Evolutionary conservation across 2,329 filamentous ascomycete genomes (phyloP).

Genomic region (Nakataea oryzae): DNA sequence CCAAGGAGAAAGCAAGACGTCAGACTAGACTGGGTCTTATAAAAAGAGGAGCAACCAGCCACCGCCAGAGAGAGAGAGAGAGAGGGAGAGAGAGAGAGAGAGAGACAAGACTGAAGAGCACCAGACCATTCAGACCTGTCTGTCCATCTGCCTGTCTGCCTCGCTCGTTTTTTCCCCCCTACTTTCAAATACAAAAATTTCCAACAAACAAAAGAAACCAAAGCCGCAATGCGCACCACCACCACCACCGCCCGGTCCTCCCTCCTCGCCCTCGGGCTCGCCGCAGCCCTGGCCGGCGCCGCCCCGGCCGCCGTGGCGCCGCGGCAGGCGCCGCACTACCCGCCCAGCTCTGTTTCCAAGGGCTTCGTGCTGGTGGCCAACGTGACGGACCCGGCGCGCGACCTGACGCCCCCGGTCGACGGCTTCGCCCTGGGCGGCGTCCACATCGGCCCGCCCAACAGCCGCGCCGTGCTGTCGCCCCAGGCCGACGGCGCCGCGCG

Average conservation of each 20-base stretch:
- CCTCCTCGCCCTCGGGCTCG: not conserved
- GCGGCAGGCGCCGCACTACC: not conserved
- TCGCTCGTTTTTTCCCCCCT: too few species aligned
- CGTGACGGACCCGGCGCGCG: conserved; percentile 26
- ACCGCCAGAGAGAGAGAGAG: too few species aligned
- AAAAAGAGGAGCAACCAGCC: too few species aligned
- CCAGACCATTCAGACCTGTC: too few species aligned
- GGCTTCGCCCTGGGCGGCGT: conserved; percentile 26
- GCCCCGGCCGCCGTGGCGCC: not conserved
- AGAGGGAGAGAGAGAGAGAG: too few species aligned
- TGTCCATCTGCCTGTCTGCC: too few species aligned
- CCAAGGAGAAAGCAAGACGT: too few species aligned
- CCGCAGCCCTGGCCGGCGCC: conserved; percentile 1
- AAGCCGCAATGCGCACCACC: not conserved
- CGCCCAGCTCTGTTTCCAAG: not conserved
- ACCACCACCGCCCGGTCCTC: too few species aligned
- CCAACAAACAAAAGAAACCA: not conserved
- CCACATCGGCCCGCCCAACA: conserved; percentile 30
- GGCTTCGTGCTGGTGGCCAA: conserved; percentile 15
- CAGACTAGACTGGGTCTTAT: too few species aligned
- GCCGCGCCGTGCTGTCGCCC: conserved; percentile 23
- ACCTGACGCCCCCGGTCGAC: conserved; percentile 30
- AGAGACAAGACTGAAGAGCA: too few species aligned
- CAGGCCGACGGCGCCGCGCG: conserved; percentile 12
- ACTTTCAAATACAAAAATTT: too few species aligned